Conservation (phyloP, 2,329 filamentous ascomycete species). For the Pestalotiopsis sp. region DNA sequence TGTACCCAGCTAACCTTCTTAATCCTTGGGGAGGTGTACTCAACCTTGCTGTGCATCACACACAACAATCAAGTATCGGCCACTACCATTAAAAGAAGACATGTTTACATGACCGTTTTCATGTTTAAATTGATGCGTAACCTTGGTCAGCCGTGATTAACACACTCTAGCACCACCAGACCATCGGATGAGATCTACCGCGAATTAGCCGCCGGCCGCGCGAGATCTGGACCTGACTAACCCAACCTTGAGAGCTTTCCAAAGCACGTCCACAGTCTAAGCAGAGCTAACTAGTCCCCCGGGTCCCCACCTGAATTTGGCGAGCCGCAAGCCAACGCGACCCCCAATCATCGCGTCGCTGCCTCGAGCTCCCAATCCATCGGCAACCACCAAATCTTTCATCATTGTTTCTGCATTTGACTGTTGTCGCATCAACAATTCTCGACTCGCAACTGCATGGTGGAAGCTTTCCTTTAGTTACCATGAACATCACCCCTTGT, state of each 20-base stretch:
- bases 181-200: background rate
- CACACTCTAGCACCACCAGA: no score
- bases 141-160: no score
- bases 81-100: no score
- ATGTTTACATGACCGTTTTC: no score
- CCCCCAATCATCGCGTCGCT: conserved; percentile 5
- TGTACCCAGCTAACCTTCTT: no score
- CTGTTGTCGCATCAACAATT: background rate
- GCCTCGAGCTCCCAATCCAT: background rate
- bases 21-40: no score
- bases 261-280: background rate
- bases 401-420: background rate
- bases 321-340: conserved; percentile 1
- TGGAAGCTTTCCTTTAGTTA: background rate
- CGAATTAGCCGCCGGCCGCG: background rate
- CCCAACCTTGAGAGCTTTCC: background rate
- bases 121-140: no score
- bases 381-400: background rate
- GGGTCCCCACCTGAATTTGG: background rate
- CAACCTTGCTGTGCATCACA: no score
- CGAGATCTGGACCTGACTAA: background rate
- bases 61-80: no score
- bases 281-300: background rate
- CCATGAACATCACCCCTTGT: background rate
- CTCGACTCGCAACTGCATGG: background rate